Percentiles rank a stretch among this genome's conserved stretches.
These are phyloP conservation scores for Gaeumannomyces tritici DNA, from an alignment of 2,329 filamentous ascomycete genomes.

Conservation along the genomic window DNA sequence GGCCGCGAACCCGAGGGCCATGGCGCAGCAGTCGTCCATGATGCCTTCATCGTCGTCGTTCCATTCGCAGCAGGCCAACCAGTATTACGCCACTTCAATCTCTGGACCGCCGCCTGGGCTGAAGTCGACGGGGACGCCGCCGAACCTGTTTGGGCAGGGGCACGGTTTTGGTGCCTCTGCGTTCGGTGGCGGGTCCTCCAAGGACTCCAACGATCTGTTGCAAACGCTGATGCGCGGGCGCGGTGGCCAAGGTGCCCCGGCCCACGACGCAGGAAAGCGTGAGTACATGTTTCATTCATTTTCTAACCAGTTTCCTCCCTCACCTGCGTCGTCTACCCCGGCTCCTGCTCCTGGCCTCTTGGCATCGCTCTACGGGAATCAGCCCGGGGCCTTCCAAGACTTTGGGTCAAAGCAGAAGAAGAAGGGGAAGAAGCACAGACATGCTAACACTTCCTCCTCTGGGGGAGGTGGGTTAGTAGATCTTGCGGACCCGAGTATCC, in stretches of 20 bases:
- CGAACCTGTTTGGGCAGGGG: conserved; percentile 87
- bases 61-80: conserved; percentile 50
- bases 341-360: conserved; percentile 86
- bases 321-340: conserved; percentile 71
- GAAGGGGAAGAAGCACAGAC: conserved; percentile 99
- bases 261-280: conserved; percentile 89
- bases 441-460: conserved; percentile 99
- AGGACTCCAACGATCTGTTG: conserved; percentile 69
- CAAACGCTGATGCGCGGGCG: conserved; percentile 67
- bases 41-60: conserved; percentile 56
- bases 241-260: conserved; percentile 55
- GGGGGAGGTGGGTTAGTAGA: conserved; percentile 98
- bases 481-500: conserved; percentile 99
- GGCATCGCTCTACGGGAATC: conserved; percentile 82
- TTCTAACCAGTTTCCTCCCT: conserved; percentile 68
- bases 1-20: conserved; percentile 67
- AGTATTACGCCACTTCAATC: conserved; percentile 76
- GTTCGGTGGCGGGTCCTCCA: conserved; percentile 63
- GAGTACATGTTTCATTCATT: conserved; percentile 88
- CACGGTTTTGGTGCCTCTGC: conserved; percentile 36
- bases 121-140: conserved; percentile 90
- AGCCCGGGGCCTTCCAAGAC: conserved; percentile 81
- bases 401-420: conserved; percentile 97
- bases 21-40: conserved; percentile 82
- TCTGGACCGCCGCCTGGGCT: conserved; percentile 90